Conservation (phyloP, 2,329 filamentous ascomycete genomes). For the Lachnellula cervina region DNA sequence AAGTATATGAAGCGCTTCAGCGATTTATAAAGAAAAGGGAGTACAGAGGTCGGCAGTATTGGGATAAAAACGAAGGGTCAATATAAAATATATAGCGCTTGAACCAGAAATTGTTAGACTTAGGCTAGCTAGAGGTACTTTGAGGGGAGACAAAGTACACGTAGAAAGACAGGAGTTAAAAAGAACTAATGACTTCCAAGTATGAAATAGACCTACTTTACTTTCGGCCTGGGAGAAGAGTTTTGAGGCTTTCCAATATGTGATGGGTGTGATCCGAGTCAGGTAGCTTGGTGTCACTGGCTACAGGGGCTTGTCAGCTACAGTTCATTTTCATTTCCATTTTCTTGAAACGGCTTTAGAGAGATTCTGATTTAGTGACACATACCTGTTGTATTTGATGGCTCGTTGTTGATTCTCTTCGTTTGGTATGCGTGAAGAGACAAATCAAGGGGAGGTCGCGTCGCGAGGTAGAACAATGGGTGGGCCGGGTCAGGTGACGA, state of each 20-base stretch:
- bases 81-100: not conserved
- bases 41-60: not conserved
- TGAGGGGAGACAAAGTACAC: not conserved
- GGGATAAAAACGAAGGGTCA: not conserved
- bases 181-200: not conserved
- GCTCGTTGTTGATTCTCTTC: not conserved
- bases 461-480: not conserved
- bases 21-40: not conserved
- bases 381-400: constrained; percentile 2
- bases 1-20: too few relatives aligned
- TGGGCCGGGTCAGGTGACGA: not conserved
- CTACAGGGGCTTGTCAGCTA: not conserved
- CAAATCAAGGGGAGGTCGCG: not conserved
- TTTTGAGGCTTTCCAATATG: not conserved
- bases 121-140: not conserved
- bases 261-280: not conserved
- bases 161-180: not conserved
- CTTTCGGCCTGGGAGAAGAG: not conserved
- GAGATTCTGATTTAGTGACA: not conserved
- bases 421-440: not conserved
- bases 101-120: too few relatives aligned
- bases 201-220: not conserved
- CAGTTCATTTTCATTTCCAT: too few relatives aligned
- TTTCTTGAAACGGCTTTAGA: not conserved
- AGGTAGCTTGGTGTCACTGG: not conserved